These are phyloP conservation scores for Nemania diffusa DNA, from an alignment of 2,329 filamentous ascomycete genomes.

Conservation along the genomic window DNA sequence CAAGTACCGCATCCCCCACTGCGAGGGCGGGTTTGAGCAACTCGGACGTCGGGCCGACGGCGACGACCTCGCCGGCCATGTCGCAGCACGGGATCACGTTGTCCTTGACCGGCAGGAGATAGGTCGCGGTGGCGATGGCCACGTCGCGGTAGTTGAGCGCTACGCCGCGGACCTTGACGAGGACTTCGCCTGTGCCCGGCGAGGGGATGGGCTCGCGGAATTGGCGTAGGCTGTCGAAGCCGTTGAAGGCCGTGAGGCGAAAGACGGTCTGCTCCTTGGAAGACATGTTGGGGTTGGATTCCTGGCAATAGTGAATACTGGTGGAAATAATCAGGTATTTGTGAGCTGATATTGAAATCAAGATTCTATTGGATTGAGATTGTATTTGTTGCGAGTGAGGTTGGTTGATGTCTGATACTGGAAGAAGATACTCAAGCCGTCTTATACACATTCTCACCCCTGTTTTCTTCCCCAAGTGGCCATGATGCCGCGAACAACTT, in stretches of 20 bases:
- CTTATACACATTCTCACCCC: constrained; percentile 14
- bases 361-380: too few species aligned
- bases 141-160: constrained; percentile 52
- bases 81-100: constrained; percentile 52
- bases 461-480: constrained; percentile 17
- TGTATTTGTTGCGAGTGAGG: too few species aligned
- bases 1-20: constrained; percentile 50
- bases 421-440: not conserved
- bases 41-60: constrained; percentile 21
- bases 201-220: constrained; percentile 44
- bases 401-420: too few species aligned
- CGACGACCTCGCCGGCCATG: constrained; percentile 49
- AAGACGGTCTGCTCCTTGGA: constrained; percentile 36
- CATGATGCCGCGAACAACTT: not conserved
- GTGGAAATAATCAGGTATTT: not conserved
- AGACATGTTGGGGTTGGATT: constrained; percentile 24
- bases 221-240: constrained; percentile 41
- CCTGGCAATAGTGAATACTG: too few species aligned
- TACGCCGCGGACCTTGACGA: constrained; percentile 48
- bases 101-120: constrained; percentile 49
- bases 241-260: constrained; percentile 26
- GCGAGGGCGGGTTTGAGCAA: constrained; percentile 33
- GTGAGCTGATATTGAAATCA: not conserved
- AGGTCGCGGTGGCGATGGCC: constrained; percentile 45
- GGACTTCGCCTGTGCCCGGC: constrained; percentile 44